Evolutionary conservation across 2,329 filamentous ascomycete genomes (phyloP), one percentile per base, ranked within the genome.

Genomic region (Fusarium algeriense): DNA sequence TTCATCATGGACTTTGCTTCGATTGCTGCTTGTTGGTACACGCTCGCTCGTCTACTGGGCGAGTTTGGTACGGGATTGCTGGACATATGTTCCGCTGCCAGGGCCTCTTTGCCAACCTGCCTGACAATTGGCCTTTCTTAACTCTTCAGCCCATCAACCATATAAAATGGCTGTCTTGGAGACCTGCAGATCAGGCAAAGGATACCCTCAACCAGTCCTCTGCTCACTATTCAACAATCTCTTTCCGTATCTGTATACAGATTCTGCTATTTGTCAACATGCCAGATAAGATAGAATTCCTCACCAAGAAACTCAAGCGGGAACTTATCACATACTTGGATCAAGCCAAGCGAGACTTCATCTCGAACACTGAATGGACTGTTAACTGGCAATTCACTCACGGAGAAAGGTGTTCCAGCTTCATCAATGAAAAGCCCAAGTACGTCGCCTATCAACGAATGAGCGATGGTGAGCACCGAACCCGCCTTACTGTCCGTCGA

Each of bases 401-500:
- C 37, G 10, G 37, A 38, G 17, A 19, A 26, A 14, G 11, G 7
- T 10, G 23, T 4, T 11, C 6, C 7, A 8, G 14, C 11, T 26
- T 10, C 41, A 26, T 10, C 9, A 44, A 7, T 10, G 19, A 28
- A 7, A 14, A 14, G 14, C 17, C 7, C 28, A 8, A 14, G 11
- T 14, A 7, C 11, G 4, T 17, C 43, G 5, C 12, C 43, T n/a
- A n/a, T 2, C 43, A 28, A 14, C 19, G 19, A 46, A 14, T 23
- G 17, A 46, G 26, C 23, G 17, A n/a, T 46, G 11, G 17, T 8
- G 44, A 46, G 14, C 17, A 9, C 9, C 7, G 7, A 7, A n/a
- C 7, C 12, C 19, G 0, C 19, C 12, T 5, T 12, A 8, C 17
- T 11, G 3, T 19, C 17, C n/a, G 3, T 19, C 11, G 13, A 30